Percentiles rank a stretch among this genome's conserved stretches.
These are phyloP conservation scores for Parastagonospora avenae DNA, from an alignment of 2,329 filamentous ascomycete species.

Conservation along the genomic window DNA sequence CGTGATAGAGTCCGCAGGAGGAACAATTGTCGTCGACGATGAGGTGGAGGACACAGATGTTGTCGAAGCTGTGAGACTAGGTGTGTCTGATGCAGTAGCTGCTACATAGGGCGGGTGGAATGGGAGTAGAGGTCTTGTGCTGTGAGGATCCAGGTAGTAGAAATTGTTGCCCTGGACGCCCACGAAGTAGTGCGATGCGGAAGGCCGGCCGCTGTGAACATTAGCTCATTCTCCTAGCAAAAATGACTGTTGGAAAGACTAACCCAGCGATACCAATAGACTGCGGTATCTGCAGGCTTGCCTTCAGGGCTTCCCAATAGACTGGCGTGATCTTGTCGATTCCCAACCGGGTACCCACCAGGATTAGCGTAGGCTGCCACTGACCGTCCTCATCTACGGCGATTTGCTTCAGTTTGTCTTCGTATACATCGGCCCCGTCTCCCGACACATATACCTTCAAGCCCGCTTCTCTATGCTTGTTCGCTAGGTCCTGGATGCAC, in stretches of 20 bases:
- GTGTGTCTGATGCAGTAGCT: background rate
- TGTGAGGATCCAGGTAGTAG: conserved; percentile 95
- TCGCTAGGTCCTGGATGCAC: conserved; percentile 85
- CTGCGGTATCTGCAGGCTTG: conserved; percentile 82
- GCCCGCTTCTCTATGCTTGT: conserved; percentile 63
- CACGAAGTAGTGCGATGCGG: conserved; percentile 82
- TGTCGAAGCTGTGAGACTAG: conserved; percentile 14
- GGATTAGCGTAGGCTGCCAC: conserved; percentile 84
- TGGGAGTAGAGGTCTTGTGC: conserved; percentile 76
- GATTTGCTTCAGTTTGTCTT: conserved; percentile 81
- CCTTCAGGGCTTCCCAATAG: conserved; percentile 92
- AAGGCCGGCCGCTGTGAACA: conserved; percentile 76
- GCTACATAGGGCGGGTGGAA: conserved; percentile 49
- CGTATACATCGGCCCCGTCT: conserved; percentile 89
- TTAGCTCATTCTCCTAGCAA: conserved; percentile 8
- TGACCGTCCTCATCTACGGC: conserved; percentile 68
- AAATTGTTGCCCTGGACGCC: conserved; percentile 76
- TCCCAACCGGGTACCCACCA: conserved; percentile 86
- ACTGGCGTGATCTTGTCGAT: conserved; percentile 94
- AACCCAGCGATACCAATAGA: conserved; percentile 97
- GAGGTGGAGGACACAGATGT: conserved; percentile 21
- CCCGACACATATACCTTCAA: conserved; percentile 87
- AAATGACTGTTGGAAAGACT: conserved; percentile 26
- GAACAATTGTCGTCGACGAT: conserved; percentile 30
- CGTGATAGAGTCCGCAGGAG: conserved; percentile 4